phyloP scores from a whole-genome alignment of 352 stramenopile genomes.

The Phytophthora melonis region DNA sequence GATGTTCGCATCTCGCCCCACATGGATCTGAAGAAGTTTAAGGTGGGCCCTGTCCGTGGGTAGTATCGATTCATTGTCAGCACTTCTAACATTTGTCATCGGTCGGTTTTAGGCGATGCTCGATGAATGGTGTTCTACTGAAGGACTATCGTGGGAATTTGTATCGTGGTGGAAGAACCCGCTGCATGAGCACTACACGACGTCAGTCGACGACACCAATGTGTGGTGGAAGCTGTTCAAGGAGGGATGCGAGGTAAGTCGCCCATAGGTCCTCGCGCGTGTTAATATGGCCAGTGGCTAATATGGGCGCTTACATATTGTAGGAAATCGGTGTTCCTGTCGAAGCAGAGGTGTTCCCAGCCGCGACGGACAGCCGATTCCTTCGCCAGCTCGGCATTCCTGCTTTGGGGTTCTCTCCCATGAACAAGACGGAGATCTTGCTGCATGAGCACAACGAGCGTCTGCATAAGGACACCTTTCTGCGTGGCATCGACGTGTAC shows the following conservation, averaged over 20 bases:
- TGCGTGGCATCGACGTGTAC: slow-evolving; percentile 94
- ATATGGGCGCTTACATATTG: background rate
- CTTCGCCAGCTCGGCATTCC: slow-evolving; percentile 91
- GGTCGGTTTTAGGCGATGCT: slow-evolving; percentile 66
- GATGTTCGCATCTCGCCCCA: slow-evolving; percentile 95
- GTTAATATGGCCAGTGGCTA: background rate
- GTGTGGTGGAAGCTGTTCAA: slow-evolving; percentile 71
- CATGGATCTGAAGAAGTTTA: slow-evolving; percentile 87
- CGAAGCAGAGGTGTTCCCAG: slow-evolving; percentile 94
- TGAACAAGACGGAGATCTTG: slow-evolving; percentile 95
- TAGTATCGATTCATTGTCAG: too few species aligned
- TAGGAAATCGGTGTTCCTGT: slow-evolving; percentile 69
- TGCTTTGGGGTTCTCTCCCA: slow-evolving; percentile 95
- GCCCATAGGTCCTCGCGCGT: background rate
- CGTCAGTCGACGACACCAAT: slow-evolving; percentile 60
- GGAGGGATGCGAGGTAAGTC: slow-evolving; percentile 45
- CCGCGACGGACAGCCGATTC: slow-evolving; percentile 95
- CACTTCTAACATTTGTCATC: background rate
- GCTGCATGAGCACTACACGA: slow-evolving; percentile 72
- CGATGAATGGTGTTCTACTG: slow-evolving; percentile 91
- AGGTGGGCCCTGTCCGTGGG: slow-evolving; percentile 28
- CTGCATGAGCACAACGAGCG: slow-evolving; percentile 98
- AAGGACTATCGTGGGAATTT: slow-evolving; percentile 88
- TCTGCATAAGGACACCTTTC: slow-evolving; percentile 92
- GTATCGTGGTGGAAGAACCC: slow-evolving; percentile 50